Conservation (phyloP, 495 filamentous ascomycete genomes). For the Hamigera avellanea region DNA sequence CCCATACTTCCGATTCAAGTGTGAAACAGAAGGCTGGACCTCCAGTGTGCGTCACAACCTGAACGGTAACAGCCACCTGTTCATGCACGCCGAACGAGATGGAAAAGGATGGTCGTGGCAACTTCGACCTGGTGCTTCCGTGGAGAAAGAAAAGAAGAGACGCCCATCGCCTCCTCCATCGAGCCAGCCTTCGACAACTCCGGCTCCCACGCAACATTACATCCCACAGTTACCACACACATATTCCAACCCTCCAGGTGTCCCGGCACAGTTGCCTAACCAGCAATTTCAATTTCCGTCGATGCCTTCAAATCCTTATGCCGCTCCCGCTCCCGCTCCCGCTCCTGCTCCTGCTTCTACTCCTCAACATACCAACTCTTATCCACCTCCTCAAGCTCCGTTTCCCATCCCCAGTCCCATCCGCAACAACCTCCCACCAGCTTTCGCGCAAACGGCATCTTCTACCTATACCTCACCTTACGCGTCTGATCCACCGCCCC, state of each 20-base stretch:
- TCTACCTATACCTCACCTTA: slow-evolving; percentile 33
- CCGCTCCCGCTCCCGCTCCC: slow-evolving; percentile 7
- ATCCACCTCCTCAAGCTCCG: slow-evolving; percentile 15
- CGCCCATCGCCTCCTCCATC: slow-evolving; percentile 43
- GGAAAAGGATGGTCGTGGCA: slow-evolving; percentile 65
- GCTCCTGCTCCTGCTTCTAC: slow-evolving; percentile 7
- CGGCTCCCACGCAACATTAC: slow-evolving; percentile 27
- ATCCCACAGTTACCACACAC: slow-evolving; percentile 29
- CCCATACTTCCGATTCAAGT: slow-evolving; percentile 79
- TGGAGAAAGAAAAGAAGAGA: slow-evolving; percentile 61
- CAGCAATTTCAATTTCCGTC: slow-evolving; percentile 36
- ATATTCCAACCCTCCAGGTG: slow-evolving; percentile 21
- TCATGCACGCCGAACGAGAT: slow-evolving; percentile 70
- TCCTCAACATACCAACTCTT: slow-evolving; percentile 5
- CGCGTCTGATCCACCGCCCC: slow-evolving; percentile 27
- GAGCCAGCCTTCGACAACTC: slow-evolving; percentile 22
- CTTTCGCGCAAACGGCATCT: slow-evolving; percentile 28
- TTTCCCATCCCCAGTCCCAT: slow-evolving; percentile 31
- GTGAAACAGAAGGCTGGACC: slow-evolving; percentile 81
- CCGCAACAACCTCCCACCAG: slow-evolving; percentile 32
- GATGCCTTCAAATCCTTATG: slow-evolving; percentile 23
- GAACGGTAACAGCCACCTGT: slow-evolving; percentile 70
- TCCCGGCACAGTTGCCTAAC: slow-evolving; percentile 20
- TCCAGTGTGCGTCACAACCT: slow-evolving; percentile 95
- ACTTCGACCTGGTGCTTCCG: slow-evolving; percentile 47